These are phyloP conservation scores for Alnus rubra DNA, from an alignment of 306 rosid species.

Conservation along the genomic window DNA sequence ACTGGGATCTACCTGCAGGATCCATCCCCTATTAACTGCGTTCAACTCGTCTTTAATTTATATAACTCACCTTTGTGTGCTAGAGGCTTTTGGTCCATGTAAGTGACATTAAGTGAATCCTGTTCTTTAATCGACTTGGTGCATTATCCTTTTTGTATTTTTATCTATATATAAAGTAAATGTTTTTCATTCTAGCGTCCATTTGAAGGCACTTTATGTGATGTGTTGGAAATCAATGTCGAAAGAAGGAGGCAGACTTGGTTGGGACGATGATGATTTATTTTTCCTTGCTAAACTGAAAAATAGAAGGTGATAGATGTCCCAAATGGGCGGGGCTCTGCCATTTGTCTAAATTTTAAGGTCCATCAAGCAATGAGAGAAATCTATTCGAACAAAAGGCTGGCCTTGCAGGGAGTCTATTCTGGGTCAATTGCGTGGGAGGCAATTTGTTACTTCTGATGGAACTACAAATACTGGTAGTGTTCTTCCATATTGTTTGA, in stretches of 20 bases:
- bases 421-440: neutral
- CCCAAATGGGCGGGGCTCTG: slow-evolving; percentile 14
- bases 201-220: slow-evolving; percentile 16
- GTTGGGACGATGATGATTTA: neutral
- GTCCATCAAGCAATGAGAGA: neutral
- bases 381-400: neutral
- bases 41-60: slow-evolving; percentile 22
- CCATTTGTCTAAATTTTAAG: neutral
- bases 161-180: slow-evolving; percentile 18
- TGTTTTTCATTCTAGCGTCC: slow-evolving; percentile 25
- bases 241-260: neutral
- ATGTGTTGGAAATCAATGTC: slow-evolving; percentile 11
- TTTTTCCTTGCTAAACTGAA: neutral
- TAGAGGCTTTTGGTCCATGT: slow-evolving; percentile 40
- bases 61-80: slow-evolving; percentile 29
- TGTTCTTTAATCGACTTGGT: slow-evolving; percentile 31
- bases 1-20: slow-evolving; percentile 78
- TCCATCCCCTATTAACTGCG: slow-evolving; percentile 41
- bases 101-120: slow-evolving; percentile 34
- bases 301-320: neutral
- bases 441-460: neutral
- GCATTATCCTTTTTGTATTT: slow-evolving; percentile 23
- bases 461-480: neutral
- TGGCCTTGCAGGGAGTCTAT: neutral
- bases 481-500: neutral